Evolutionary conservation across 805 yeast genomes (phyloP).

Genomic region (Metschnikowia matae): DNA sequence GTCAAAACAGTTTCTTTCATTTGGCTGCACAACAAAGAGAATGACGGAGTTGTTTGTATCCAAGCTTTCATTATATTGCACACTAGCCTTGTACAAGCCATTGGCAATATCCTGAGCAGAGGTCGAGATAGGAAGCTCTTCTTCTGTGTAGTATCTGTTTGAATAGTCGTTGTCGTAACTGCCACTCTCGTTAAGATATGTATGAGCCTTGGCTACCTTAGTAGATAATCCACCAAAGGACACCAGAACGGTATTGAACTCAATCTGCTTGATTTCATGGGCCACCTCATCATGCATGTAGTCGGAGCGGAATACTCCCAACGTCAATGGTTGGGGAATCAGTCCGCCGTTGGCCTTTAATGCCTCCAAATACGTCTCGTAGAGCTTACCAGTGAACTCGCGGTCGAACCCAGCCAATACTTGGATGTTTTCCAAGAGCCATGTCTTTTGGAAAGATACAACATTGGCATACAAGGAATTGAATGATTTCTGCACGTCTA

Average conservation of each 20-base stretch:
- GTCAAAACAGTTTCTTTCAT: conserved; percentile 87
- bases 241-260: conserved; percentile 92
- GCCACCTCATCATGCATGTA: conserved; percentile 57
- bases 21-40: conserved; percentile 75
- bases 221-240: conserved; percentile 90
- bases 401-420: conserved; percentile 56
- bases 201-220: conserved; percentile 73
- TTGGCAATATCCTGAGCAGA: conserved; percentile 57
- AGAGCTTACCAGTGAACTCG: conserved; percentile 79
- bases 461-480: conserved; percentile 73
- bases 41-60: conserved; percentile 44
- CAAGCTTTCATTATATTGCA: conserved; percentile 41
- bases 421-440: conserved; percentile 57
- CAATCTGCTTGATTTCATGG: conserved; percentile 78
- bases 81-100: conserved; percentile 67
- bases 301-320: conserved; percentile 89
- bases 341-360: conserved; percentile 36
- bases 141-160: conserved; percentile 40
- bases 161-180: conserved; percentile 45
- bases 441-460: conserved; percentile 48
- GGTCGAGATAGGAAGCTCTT: conserved; percentile 62
- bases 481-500: conserved; percentile 60
- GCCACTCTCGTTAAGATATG: conserved; percentile 57
- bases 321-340: conserved; percentile 59
- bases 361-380: conserved; percentile 54